Conservation (phyloP, 192 early-diverging fungal species). For the Rhizophagus sp. region DNA sequence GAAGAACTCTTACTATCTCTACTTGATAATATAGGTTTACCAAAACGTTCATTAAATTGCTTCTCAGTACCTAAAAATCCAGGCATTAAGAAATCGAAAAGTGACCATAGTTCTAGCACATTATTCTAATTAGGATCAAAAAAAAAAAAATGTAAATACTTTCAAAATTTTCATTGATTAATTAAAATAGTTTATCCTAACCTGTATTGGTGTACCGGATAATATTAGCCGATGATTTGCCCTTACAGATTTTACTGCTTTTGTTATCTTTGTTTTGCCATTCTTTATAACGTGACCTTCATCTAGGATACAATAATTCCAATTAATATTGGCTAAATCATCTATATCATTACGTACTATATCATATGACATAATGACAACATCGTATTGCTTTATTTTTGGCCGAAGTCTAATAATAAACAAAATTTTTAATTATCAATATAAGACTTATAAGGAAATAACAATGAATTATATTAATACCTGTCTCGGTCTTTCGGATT, state of each 20-base stretch:
- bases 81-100: slow-evolving; percentile 99
- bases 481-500: slow-evolving; percentile 72
- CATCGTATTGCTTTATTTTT: slow-evolving; percentile 60
- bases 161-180: not conserved
- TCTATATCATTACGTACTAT: slow-evolving; percentile 96
- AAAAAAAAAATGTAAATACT: not conserved
- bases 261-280: slow-evolving; percentile 89
- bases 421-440: not conserved
- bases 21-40: slow-evolving; percentile 88
- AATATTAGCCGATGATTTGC: slow-evolving; percentile 91
- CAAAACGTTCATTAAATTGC: slow-evolving; percentile 92
- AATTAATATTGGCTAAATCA: slow-evolving; percentile 63
- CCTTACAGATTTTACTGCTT: slow-evolving; percentile 85
- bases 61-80: slow-evolving; percentile 94
- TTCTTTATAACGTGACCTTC: slow-evolving; percentile 99
- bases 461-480: slow-evolving; percentile 34
- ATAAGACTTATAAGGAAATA: not conserved
- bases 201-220: slow-evolving; percentile 94
- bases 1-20: slow-evolving; percentile 84
- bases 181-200: slow-evolving; percentile 17
- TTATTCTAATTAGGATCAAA: slow-evolving; percentile 85
- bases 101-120: slow-evolving; percentile 94
- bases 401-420: slow-evolving; percentile 49
- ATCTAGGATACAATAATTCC: slow-evolving; percentile 97
- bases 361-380: slow-evolving; percentile 96